A percentile compares a stretch with the other conserved stretches of the same genome.
These are phyloP conservation scores for Hypseocharis bilobata DNA, from an alignment of 441 rosid species.

Conservation along the genomic window DNA sequence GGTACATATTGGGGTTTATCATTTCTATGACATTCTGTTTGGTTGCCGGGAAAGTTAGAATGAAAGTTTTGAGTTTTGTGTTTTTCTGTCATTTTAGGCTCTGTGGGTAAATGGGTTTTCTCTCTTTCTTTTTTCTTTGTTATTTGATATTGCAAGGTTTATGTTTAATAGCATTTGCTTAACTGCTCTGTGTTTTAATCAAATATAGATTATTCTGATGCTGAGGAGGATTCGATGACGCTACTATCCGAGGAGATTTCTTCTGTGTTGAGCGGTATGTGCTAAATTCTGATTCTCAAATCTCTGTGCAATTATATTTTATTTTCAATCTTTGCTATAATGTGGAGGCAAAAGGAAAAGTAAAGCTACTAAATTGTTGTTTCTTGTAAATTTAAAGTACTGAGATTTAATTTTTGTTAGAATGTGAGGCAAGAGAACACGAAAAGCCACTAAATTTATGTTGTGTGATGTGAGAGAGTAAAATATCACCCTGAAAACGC, in stretches of 20 bases:
- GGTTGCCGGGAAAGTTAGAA: neutral
- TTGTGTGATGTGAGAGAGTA: neutral
- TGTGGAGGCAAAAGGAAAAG: too few species aligned
- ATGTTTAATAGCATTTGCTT: neutral
- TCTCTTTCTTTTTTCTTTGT: too few species aligned
- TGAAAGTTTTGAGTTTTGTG: too few species aligned
- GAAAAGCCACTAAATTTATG: neutral
- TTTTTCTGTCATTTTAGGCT: too few species aligned
- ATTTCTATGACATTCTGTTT: neutral
- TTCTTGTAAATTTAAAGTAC: too few species aligned
- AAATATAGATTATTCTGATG: neutral
- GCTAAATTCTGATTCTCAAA: neutral
- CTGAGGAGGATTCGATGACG: neutral
- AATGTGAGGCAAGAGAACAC: neutral
- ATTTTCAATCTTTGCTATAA: neutral
- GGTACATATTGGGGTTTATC: neutral
- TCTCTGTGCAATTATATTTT: neutral
- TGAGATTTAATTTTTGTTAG: neutral
- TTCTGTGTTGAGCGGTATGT: neutral
- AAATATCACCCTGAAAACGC: too few species aligned
- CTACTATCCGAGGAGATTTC: neutral
- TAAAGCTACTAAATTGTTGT: too few species aligned
- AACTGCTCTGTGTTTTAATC: neutral
- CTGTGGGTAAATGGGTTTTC: too few species aligned
- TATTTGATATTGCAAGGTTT: too few species aligned